Evolutionary conservation across 2,329 filamentous ascomycete genomes (phyloP).

Genomic region (Aspergillus sp.): DNA sequence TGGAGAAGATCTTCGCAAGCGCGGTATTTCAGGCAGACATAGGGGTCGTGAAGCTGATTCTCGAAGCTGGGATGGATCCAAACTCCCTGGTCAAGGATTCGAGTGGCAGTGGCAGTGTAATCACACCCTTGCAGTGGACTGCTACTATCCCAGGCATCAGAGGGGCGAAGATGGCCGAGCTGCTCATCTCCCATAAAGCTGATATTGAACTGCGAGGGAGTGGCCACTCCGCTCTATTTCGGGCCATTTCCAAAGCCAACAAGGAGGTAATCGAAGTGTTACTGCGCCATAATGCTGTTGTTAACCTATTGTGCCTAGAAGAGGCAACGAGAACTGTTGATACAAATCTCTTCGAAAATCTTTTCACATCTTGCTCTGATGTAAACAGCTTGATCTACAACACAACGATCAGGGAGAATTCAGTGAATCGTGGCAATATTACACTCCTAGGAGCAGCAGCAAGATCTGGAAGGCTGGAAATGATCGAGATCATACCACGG

Average conservation of each 20-base stretch:
- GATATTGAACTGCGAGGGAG: too few relatives aligned
- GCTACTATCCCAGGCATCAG: accelerated
- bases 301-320: accelerated
- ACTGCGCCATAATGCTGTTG: too few relatives aligned
- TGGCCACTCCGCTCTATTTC: too few relatives aligned
- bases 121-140: too few relatives aligned
- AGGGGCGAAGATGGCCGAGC: too few relatives aligned
- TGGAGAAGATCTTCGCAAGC: not conserved
- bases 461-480: not conserved
- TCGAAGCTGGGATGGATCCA: not conserved
- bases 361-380: accelerated
- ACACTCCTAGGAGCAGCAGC: not conserved
- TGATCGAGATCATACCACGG: not conserved
- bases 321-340: too few relatives aligned
- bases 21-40: not conserved
- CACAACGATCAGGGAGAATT: not conserved
- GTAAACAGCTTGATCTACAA: too few relatives aligned
- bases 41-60: not conserved
- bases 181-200: too few relatives aligned
- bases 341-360: too few relatives aligned
- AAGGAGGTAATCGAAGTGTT: too few relatives aligned
- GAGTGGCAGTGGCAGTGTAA: accelerated
- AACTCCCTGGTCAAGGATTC: not conserved
- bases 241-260: too few relatives aligned
- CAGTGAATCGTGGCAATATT: too few relatives aligned